Percentiles rank a stretch among this genome's conserved stretches.
These are phyloP conservation scores for Colletotrichum sp. DNA, from an alignment of 2,329 filamentous ascomycete genomes.

Conservation along the genomic window DNA sequence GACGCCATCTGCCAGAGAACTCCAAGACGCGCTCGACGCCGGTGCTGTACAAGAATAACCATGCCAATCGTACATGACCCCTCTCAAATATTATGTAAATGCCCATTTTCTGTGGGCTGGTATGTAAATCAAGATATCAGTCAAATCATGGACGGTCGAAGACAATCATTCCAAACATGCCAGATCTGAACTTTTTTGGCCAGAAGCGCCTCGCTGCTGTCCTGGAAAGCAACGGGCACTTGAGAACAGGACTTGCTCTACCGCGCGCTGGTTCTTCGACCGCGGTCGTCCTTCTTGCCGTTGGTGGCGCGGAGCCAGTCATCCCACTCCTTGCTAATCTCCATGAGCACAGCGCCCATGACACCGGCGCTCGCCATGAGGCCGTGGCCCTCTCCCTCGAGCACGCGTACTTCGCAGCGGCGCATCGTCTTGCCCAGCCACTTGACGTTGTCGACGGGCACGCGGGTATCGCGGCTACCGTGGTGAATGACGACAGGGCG, in stretches of 20 bases:
- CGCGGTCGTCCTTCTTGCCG: slow-evolving; percentile 16
- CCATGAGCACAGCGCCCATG: slow-evolving; percentile 93
- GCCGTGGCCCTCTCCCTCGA: slow-evolving; percentile 92
- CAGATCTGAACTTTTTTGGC: not conserved
- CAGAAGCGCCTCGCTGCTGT: not conserved
- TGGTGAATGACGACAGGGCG: slow-evolving; percentile 93
- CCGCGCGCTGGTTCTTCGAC: slow-evolving; percentile 17
- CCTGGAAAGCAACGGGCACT: not conserved
- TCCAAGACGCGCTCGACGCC: not conserved
- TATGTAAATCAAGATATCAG: not conserved
- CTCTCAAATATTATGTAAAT: not conserved
- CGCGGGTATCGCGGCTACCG: slow-evolving; percentile 85
- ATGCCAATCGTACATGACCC: not conserved
- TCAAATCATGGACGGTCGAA: not conserved
- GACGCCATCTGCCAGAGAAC: not conserved
- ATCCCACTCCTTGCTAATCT: slow-evolving; percentile 94
- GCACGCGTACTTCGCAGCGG: slow-evolving; percentile 85
- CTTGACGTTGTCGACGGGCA: slow-evolving; percentile 92
- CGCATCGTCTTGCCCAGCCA: slow-evolving; percentile 97
- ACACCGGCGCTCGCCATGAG: slow-evolving; percentile 93
- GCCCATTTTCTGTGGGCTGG: not conserved
- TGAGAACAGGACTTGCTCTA: not conserved
- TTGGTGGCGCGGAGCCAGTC: slow-evolving; percentile 75
- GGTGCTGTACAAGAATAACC: not conserved
- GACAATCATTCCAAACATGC: not conserved